Evolutionary conservation across 768 basidiomycete genomes (phyloP), one percentile per base, ranked within the genome.

Genomic region (Boletus pseudo-olivaceus): DNA sequence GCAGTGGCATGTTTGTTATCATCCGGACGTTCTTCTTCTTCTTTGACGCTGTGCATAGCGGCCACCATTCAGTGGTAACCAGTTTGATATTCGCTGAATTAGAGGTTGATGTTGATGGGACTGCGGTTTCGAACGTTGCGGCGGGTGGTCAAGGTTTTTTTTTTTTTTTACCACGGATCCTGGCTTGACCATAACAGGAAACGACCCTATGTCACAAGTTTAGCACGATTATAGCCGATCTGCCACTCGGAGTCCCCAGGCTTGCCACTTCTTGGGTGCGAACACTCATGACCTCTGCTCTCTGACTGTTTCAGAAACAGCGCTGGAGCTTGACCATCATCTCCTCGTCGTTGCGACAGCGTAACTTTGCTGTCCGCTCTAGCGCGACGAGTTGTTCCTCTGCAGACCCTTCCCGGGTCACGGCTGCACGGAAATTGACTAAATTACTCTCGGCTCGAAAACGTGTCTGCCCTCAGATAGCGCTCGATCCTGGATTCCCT

Each of bases 381-480:
- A 46, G n/a, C 23, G 40, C 57, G 44, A 40, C 57, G 44, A 40
- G 45, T 33, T 23, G 26, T 41, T 19, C 38, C 15, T 23, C 15
- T 37, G 9, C 2, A 35, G 12, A 42, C 45, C 7, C 11, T 5
- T 34, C 30, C 47, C 53, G 40, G 29, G n/a, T 32, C 40, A 58
- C 51, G 46, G 43, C 42, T 43, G 30, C 30, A 53, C 56, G 48
- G 61, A 62, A 56, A 47, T 61, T 66, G 55, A 59, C 61, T 53
- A 63, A 60, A 54, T 58, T 42, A 34, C 41, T 43, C 54, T 67
- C 60, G 67, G 56, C 35, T 61, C 53, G 59, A 60, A 64, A 70
- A 70, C 69, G 67, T 69, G 65, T 48, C 51, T 20, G 45, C 47
- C 57, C 15, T 20, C 50, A 58, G 59, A 64, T 63, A 69, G 61